Conservation (phyloP, 495 filamentous ascomycete genomes). For the Platismatia glauca region DNA sequence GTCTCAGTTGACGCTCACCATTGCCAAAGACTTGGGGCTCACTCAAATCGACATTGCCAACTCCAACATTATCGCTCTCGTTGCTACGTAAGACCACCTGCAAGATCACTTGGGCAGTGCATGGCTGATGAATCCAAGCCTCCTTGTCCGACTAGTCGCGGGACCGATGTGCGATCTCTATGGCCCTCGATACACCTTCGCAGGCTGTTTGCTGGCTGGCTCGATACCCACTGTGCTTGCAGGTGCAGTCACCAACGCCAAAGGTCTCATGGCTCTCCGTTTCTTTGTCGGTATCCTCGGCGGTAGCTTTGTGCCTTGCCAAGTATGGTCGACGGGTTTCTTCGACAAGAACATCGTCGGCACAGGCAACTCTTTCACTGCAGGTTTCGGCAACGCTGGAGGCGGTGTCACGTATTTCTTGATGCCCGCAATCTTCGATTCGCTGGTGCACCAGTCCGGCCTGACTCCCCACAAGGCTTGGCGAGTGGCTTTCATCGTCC, state of each 20-base stretch:
- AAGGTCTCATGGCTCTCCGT: constrained; percentile 65
- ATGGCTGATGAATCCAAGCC: constrained; percentile 36
- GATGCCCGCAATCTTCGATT: constrained; percentile 88
- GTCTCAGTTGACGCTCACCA: constrained; percentile 60
- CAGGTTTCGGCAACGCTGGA: constrained; percentile 81
- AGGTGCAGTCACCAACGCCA: constrained; percentile 60
- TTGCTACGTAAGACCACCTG: constrained; percentile 55
- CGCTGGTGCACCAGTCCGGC: constrained; percentile 51
- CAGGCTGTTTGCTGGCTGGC: constrained; percentile 62
- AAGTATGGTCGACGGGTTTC: constrained; percentile 92
- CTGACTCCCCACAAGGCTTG: constrained; percentile 62
- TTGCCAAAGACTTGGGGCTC: constrained; percentile 68
- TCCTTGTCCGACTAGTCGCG: constrained; percentile 71
- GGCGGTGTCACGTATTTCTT: constrained; percentile 84
- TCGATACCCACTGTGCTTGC: constrained; percentile 77
- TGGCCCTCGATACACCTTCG: constrained; percentile 76
- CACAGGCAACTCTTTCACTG: constrained; percentile 79
- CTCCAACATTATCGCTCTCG: constrained; percentile 82
- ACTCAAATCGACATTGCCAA: constrained; percentile 67
- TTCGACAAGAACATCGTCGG: constrained; percentile 95
- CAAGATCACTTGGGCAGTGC: background rate
- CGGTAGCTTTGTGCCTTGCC: constrained; percentile 85
- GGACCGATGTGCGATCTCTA: constrained; percentile 80
- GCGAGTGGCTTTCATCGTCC: constrained; percentile 77
- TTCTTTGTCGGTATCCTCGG: constrained; percentile 95